Base-by-base conservation (phyloP, 2,329 filamentous ascomycete species). In the Xylariaceae sp. region DNA sequence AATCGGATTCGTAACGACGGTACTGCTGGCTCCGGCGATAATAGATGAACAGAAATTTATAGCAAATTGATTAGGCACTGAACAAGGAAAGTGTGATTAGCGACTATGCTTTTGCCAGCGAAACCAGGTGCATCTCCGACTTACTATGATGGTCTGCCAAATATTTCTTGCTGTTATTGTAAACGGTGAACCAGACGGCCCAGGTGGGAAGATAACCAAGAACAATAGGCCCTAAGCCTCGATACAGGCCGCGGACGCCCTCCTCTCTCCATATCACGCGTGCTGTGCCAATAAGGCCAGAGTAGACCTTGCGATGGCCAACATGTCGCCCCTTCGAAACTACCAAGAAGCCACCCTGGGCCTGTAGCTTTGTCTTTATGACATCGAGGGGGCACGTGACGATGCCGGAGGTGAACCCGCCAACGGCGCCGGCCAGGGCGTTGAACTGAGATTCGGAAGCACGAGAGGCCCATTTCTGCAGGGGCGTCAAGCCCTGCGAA, bases 331-430 rank as follows among this genome's bases (percentile, higher is more conserved):
- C 79, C 64, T 78, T 77, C 67, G 77, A 80, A 71, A 74, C 75
- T 65, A 77, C 82, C 66, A 74, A 67, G 74, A 96, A 95, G 17
- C 91, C 90, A 64, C 93, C 93, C 73, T 97, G 94, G 13, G 92
- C 93, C 74, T 99, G 94, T 61, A 99, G 77, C 75, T 97, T 97
- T 50, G 94, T 99, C 79, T 99, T 99, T 76, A 99, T 97, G 63
- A 99, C 94, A 79, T 99, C 94, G 67, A 99, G 86, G 48, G 94
- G 94, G 73, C 94, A 99, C 56, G 93, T 97, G 65, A 97, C 90
- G 58, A 99, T 84, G 54, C 94, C 94, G 6, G 92, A 96, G 18
- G 91, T 92, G 69, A 97, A 90, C 53, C 94, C 94, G 54, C 92
- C 93, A 59, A 90, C 81, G 53, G 92, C 93, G 58, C 94, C 94